Conservation (phyloP, 106 monocot species). For the Dendrobium huoshanense region DNA sequence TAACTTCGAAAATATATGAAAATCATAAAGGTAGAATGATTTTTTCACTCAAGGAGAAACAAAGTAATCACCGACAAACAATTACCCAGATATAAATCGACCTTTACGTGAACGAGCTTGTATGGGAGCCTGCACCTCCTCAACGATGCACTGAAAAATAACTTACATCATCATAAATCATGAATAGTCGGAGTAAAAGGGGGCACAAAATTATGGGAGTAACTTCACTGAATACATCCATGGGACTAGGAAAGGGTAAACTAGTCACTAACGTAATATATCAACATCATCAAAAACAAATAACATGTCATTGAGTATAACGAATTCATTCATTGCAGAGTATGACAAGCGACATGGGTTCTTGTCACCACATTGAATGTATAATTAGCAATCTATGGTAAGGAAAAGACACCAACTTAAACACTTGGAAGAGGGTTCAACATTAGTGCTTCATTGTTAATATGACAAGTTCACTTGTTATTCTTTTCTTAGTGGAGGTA, state of each 20-base stretch:
- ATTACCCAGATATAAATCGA: conserved; percentile 99
- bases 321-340: neutral
- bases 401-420: neutral
- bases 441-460: neutral
- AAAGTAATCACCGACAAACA: conserved; percentile 11
- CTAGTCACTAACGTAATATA: neutral
- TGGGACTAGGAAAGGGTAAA: neutral
- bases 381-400: neutral
- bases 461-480: neutral
- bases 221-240: neutral
- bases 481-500: neutral
- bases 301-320: neutral
- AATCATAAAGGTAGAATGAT: neutral
- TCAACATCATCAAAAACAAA: neutral
- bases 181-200: neutral
- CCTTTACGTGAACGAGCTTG: conserved; percentile 95
- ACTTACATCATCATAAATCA: neutral
- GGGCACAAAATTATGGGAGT: neutral
- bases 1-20: neutral
- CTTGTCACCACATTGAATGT: neutral
- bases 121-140: conserved; percentile 87
- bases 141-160: conserved; percentile 74
- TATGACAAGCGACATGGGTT: neutral
- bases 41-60: conserved; percentile 5
- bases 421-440: neutral